Base-by-base conservation (phyloP, 2,329 filamentous ascomycete genomes). In the Ophiostoma perfectum region DNA sequence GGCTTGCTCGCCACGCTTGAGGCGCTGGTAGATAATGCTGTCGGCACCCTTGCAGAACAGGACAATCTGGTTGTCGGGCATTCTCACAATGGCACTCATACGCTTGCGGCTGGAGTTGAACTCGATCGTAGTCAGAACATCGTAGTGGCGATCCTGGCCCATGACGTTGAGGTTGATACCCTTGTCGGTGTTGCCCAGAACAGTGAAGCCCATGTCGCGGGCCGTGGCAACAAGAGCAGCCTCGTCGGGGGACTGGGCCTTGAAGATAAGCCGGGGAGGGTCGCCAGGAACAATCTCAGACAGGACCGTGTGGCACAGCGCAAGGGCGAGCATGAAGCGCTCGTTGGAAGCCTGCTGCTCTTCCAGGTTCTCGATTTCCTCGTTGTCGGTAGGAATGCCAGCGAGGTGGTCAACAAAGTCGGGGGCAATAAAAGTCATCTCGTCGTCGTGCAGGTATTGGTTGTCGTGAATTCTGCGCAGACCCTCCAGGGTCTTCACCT, bases 41-140 rank as follows among this genome's bases (percentile, higher is more conserved):
- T 99, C 95, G 45, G 95, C 95, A 72, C 95, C 95, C 80, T 99
- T 99, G 83, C 95, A 99, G 79, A 96, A 96, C 0, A 99, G 84
- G 67, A 95, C 84, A 71, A 99, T 97, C 69, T 85, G 89, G 55
- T 91, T 90, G 77, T 98, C 88, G 0, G 95, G 94, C 93, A 98
- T 97, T 69, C 91, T 87, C 66, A 99, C 88, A 73, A 99, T 97
- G 2, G 93, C 92, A 78, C 93, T 98, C 95, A 99, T 99, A 73
- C 95, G 88, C 81, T 99, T 99, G 75, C 95, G 87, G 60, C 90
- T 93, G 0, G 94, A 98, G 77, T 98, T 98, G 82, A 99, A 99
- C 77, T 99, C 95, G 49, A 99, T 89, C 0, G 91, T 97, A 78
- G 97, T 98, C 64, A 99, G 85, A 44, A 99, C 90, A 16, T 88